Conservation (phyloP, 495 filamentous ascomycete genomes). For the Aspergillus kassunensis region DNA sequence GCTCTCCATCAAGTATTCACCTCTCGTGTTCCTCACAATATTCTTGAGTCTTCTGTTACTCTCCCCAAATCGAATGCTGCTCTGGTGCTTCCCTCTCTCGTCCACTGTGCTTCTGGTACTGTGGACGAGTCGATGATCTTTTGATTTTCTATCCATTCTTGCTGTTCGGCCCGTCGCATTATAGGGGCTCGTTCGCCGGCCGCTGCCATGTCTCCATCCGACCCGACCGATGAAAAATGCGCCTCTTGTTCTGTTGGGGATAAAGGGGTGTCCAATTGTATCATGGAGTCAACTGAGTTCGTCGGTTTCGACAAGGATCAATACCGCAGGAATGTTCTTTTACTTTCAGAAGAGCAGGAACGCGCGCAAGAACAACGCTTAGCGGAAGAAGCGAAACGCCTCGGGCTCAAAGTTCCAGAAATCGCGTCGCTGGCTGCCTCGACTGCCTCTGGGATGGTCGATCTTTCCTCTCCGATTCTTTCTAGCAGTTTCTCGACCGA, state of each 20-base stretch:
- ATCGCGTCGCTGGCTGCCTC: conserved; percentile 39
- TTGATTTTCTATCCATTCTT: not conserved
- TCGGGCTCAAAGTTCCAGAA: conserved; percentile 38
- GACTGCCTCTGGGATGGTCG: conserved; percentile 35
- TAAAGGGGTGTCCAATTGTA: conserved; percentile 12
- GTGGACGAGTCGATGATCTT: conserved; percentile 33
- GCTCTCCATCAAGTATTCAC: conserved; percentile 1
- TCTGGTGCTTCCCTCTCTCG: conserved; percentile 29
- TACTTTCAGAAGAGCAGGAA: conserved; percentile 33
- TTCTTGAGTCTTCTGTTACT: conserved; percentile 8
- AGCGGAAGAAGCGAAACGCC: conserved; percentile 35
- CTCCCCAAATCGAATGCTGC: conserved; percentile 32
- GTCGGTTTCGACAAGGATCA: conserved; percentile 29
- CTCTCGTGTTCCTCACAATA: conserved; percentile 6
- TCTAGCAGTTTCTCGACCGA: conserved; percentile 40
- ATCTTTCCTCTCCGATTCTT: conserved; percentile 34
- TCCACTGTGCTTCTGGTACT: conserved; percentile 34
- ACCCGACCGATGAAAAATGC: conserved; percentile 1
- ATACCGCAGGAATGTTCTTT: conserved; percentile 41
- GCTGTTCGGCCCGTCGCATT: conserved; percentile 3
- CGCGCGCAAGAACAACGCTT: conserved; percentile 33
- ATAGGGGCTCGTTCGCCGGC: not conserved
- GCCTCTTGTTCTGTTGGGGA: conserved; percentile 11
- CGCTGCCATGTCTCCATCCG: not conserved
- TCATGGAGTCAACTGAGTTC: conserved; percentile 15